phyloP scores from a whole-genome alignment of 208 protist species.

The Trypanosoma lewisi region DNA sequence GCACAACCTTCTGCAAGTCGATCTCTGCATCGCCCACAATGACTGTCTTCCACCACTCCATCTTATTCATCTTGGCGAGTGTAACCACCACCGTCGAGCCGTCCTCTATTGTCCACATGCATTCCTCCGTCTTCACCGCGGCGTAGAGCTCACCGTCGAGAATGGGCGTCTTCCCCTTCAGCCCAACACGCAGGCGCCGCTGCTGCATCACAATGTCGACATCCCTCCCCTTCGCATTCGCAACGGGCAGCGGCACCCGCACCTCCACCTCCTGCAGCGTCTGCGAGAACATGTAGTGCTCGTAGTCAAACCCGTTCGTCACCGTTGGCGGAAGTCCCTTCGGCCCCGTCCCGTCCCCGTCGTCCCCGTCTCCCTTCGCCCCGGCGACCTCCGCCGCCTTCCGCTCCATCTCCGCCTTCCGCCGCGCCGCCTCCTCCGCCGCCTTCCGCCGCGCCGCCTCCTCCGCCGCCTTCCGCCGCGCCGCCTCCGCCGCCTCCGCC shows the following conservation, averaged over 20 bases:
- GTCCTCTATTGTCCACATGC: conserved; percentile 93
- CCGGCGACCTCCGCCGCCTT: conserved; percentile 42
- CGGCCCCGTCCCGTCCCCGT: conserved; percentile 63
- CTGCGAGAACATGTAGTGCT: conserved; percentile 88
- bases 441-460: conserved; percentile 35
- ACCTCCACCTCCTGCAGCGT: conserved; percentile 88
- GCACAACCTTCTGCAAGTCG: conserved; percentile 93
- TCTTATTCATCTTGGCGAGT: conserved; percentile 86
- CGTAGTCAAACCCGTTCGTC: conserved; percentile 88
- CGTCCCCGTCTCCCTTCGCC: conserved; percentile 44
- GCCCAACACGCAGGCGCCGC: conserved; percentile 63
- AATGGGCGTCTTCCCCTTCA: conserved; percentile 82
- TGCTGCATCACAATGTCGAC: conserved; percentile 73
- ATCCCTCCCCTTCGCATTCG: conserved; percentile 67
- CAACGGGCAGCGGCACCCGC: conserved; percentile 74
- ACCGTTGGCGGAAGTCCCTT: conserved; percentile 78
- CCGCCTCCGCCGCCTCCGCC: conserved; percentile 62
- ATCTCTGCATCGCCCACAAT: conserved; percentile 87
- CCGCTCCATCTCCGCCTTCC: conserved; percentile 56
- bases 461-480: conserved; percentile 71
- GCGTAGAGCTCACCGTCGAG: conserved; percentile 82
- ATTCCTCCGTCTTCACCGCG: conserved; percentile 76
- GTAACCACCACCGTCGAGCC: conserved; percentile 79
- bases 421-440: conserved; percentile 41
- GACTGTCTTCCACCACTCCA: conserved; percentile 94